Base-by-base conservation (phyloP, 2,329 filamentous ascomycete genomes). In the Alternaria solani region DNA sequence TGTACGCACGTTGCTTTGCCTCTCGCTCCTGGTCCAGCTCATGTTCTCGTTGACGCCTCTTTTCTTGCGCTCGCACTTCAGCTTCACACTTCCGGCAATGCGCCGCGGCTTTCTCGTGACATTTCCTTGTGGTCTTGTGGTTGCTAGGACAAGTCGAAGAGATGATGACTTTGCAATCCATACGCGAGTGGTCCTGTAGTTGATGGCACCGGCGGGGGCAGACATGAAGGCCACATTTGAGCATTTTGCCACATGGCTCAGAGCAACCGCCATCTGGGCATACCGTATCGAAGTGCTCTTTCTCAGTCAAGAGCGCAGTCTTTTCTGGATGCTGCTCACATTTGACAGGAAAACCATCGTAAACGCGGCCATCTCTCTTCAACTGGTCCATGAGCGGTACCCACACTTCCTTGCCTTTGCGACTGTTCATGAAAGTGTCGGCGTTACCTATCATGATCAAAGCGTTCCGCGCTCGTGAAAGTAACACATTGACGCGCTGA, bases 251-350 rank as follows among this genome's bases (percentile, higher is more conserved):
- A 72, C 91, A 93, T 20, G 81, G 81, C 49, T 87, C 80, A 0
- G 79, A 79, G 63, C 91, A 93, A 0, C 91, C 91, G 5, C 91
- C 91, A 70, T 93, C 89, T 0, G 90, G 90, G 39, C 86, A 90
- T 18, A 84, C 75, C 0, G 61, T 71, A 3, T 88, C 84, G 68
- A 93, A 93, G 42, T 91, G 86, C 0, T 82, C 72, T 0, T 84
- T 82, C 0, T 72, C 73, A 2, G 73, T 75, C 0, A 93, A 66
- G 0, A 87, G 36, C 0, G 81, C 79, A 0, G 63, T 80, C 18
- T 72, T 82, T 0, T 75, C 69, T 4, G 72, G 72, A 59, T 79
- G 76, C 28, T 72, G 67, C 53, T 77, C 66, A 34, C 76, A 79
- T 46, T 72, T 74, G 8, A 79, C 70, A 0, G 76, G 75, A 30